Evolutionary conservation across 208 protist genomes (phyloP).

Genomic region (Leishmania lainsoni): DNA sequence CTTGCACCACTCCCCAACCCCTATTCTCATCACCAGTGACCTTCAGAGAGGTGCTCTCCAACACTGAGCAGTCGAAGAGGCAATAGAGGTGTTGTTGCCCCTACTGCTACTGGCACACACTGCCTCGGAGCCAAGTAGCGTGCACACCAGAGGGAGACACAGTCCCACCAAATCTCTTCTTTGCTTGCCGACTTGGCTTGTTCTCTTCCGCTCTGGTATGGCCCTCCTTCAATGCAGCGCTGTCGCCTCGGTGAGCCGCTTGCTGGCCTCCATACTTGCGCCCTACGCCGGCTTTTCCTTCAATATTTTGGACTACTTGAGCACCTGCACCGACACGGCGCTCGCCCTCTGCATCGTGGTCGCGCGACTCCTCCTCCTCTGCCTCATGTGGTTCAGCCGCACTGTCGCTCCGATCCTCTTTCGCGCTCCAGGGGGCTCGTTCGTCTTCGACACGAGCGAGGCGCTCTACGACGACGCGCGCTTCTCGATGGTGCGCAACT

Average conservation of each 20-base stretch:
- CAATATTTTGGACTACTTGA: slow-evolving; percentile 48
- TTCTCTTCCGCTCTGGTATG: background rate
- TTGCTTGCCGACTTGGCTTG: no score
- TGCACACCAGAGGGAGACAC: background rate
- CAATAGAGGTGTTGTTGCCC: background rate
- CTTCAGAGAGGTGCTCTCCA: background rate
- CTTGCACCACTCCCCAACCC: background rate
- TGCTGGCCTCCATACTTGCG: slow-evolving; percentile 5
- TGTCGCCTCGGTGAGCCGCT: background rate
- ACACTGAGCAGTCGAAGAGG: background rate
- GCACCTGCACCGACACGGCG: slow-evolving; percentile 39
- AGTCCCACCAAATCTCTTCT: background rate
- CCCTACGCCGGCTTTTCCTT: slow-evolving; percentile 20
- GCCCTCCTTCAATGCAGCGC: background rate
- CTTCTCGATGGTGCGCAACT: slow-evolving; percentile 59
- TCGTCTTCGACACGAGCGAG: slow-evolving; percentile 62
- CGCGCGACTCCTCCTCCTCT: slow-evolving; percentile 44
- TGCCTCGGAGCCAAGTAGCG: background rate
- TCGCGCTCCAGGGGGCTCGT: slow-evolving; percentile 23
- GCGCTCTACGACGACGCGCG: slow-evolving; percentile 53
- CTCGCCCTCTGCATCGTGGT: slow-evolving; percentile 46
- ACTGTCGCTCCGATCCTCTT: slow-evolving; percentile 45
- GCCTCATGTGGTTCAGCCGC: slow-evolving; percentile 48
- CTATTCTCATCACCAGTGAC: background rate
- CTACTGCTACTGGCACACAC: background rate